A percentile compares a stretch with the other conserved stretches of the same genome.
Conservation (phyloP, 2,329 filamentous ascomycete species). For the Aspergillus fijiensis region DNA sequence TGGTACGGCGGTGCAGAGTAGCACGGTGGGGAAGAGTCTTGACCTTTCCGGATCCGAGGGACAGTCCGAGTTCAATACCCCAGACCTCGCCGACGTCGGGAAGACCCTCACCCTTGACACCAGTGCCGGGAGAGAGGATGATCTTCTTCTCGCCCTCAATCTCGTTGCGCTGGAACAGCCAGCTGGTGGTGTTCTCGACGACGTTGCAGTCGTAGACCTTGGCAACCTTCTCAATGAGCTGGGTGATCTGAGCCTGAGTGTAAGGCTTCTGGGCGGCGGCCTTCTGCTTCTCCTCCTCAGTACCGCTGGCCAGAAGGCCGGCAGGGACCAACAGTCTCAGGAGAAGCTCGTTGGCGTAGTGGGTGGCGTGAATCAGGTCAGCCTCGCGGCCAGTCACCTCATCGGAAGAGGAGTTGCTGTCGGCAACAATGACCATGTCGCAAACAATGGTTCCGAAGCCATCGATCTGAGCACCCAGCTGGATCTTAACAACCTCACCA, state of each 20-base stretch:
- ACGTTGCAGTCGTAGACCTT: slow-evolving; percentile 88
- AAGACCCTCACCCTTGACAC: slow-evolving; percentile 83
- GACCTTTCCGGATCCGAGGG: slow-evolving; percentile 87
- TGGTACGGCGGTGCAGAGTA: slow-evolving; percentile 90
- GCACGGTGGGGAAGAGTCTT: slow-evolving; percentile 85
- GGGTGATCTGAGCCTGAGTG: slow-evolving; percentile 82
- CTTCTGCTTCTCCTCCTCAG: slow-evolving; percentile 95
- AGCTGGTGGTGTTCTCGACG: slow-evolving; percentile 97
- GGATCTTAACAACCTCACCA: slow-evolving; percentile 91
- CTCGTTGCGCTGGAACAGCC: slow-evolving; percentile 94
- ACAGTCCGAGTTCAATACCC: slow-evolving; percentile 95
- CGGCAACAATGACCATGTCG: slow-evolving; percentile 77
- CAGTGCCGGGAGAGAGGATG: slow-evolving; percentile 77
- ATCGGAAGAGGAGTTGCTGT: slow-evolving; percentile 47
- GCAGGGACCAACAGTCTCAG: slow-evolving; percentile 87
- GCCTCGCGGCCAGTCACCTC: slow-evolving; percentile 74
- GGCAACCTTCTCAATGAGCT: slow-evolving; percentile 84
- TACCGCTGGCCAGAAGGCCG: slow-evolving; percentile 77
- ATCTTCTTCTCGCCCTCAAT: slow-evolving; percentile 99
- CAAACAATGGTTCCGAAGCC: slow-evolving; percentile 96
- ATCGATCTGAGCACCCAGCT: slow-evolving; percentile 98
- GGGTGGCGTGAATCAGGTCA: slow-evolving; percentile 82
- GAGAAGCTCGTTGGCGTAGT: slow-evolving; percentile 95
- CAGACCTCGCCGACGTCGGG: slow-evolving; percentile 92
- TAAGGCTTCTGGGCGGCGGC: slow-evolving; percentile 77